Percentiles rank a stretch among this genome's conserved stretches.
Evolutionary conservation across 208 protist species (phyloP).

Genomic region (Endotrypanum monterogeii): DNA sequence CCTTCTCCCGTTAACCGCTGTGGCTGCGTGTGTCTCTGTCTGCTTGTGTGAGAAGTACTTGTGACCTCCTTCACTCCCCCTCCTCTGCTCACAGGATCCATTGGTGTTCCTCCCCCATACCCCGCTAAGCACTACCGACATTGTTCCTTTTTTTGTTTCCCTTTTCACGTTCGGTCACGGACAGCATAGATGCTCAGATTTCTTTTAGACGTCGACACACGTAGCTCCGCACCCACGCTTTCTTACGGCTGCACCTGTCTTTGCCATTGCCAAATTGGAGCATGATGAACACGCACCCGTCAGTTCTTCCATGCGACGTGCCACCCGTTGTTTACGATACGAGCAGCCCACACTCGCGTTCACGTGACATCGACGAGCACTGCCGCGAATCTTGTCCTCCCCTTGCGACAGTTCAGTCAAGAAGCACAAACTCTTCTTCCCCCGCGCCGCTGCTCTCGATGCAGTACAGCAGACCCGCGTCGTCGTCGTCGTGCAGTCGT

Average conservation of each 20-base stretch:
- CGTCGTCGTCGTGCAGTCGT: not conserved
- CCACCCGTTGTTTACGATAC: not conserved
- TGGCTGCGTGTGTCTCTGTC: not conserved
- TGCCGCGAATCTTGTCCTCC: not conserved
- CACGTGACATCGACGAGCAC: not conserved
- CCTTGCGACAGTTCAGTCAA: not conserved
- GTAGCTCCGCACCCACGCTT: not conserved
- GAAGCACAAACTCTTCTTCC: not conserved
- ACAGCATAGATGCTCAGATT: not conserved
- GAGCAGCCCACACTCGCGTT: not conserved
- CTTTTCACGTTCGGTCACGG: not conserved
- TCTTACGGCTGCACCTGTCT: not conserved
- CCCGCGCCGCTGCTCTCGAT: conserved; percentile 17
- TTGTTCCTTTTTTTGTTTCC: not conserved
- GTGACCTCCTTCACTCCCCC: not conserved
- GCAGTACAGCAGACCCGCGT: not conserved
- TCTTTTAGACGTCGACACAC: not conserved
- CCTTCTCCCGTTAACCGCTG: no score
- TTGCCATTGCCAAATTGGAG: not conserved
- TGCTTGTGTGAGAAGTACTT: not conserved
- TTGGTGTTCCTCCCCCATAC: not conserved
- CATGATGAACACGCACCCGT: not conserved
- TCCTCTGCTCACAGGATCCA: not conserved
- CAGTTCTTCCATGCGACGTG: not conserved
- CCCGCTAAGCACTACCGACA: not conserved